Conservation (phyloP, 805 yeast genomes). For the Zygotorulaspora danielsina region DNA sequence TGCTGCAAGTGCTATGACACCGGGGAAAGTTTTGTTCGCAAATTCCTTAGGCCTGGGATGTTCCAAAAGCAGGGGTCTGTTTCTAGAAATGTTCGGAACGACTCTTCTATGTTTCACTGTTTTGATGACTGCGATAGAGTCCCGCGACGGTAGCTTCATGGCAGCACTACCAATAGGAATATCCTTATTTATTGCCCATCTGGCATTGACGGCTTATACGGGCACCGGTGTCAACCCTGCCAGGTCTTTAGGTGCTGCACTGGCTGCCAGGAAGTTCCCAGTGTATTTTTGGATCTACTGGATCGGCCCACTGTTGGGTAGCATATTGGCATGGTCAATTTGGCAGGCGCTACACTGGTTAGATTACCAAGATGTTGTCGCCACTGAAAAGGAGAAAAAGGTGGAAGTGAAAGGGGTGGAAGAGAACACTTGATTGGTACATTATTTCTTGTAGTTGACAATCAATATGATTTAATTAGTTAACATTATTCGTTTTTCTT, state of each 20-base stretch:
- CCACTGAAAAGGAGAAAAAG: conserved; percentile 6
- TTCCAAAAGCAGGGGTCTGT: conserved; percentile 70
- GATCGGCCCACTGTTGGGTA: conserved; percentile 81
- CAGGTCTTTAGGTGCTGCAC: conserved; percentile 78
- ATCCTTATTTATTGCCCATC: conserved; percentile 75
- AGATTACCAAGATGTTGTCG: conserved; percentile 42
- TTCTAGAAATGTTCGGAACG: conserved; percentile 79
- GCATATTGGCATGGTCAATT: conserved; percentile 58
- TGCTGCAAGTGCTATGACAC: conserved; percentile 80
- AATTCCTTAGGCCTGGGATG: conserved; percentile 69
- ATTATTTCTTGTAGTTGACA: no score
- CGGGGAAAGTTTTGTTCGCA: conserved; percentile 69
- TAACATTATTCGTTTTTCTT: no score
- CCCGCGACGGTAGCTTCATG: conserved; percentile 65
- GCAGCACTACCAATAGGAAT: conserved; percentile 85
- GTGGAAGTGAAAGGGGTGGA: neutral
- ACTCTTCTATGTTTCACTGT: conserved; percentile 70
- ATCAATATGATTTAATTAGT: no score
- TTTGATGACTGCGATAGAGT: conserved; percentile 78
- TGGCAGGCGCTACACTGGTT: conserved; percentile 64
- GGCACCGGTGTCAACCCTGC: conserved; percentile 95
- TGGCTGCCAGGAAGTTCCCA: conserved; percentile 72
- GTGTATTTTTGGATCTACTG: conserved; percentile 87
- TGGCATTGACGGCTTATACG: conserved; percentile 75
- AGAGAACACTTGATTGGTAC: no score